Base-by-base conservation (phyloP, 2,329 filamentous ascomycete genomes). In the Akanthomyces uredinophilus region DNA sequence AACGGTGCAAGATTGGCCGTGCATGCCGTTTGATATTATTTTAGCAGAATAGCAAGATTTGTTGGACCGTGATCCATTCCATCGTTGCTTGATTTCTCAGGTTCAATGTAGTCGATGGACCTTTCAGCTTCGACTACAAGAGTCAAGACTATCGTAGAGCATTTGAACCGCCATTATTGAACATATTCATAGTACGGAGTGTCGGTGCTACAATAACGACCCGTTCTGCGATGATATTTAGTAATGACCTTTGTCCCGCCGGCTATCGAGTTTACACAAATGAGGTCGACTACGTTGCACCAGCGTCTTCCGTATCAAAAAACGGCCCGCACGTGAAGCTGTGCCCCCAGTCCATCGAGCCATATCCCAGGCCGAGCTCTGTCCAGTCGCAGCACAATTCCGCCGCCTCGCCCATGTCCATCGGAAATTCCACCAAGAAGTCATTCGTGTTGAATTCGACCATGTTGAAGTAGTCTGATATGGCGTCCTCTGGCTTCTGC, bases 361-460 rank as follows among this genome's bases (percentile, higher is more conserved):
- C 14, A 27, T 59, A 59, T 20, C 35, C 44, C 35, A 62, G 32
- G 8, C 46, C 52, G 29, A 55, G 60, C 32, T 62, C 60, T 11
- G 32, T 18, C 60, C 60, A 62, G 60, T 62, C 60, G 20, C 41
- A 32, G 37, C 52, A 55, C 32, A 62, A 37, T 24, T 62, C 60
- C 32, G n/a, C 44, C 16, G 41, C 53, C 27, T 29, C 55, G 13
- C 13, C 44, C 39, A 16, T 3, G 13, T 46, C 27, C 5, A 62
- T 5, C 20, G 37, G 52, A 4, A 56, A 37, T 13, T 62, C 53
- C 3, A 22, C 35, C 29, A 55, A 39, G 16, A 62, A 62, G 13
- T 62, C 60, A n/a, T 43, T 57, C 27, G 46, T 62, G 35, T 37
- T 51, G 16, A 62, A 57, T 37, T 62, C 60, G 32, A 62, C 37